These are phyloP conservation scores for Fusarium sp. DNA, from an alignment of 2,329 filamentous ascomycete genomes.

Conservation along the genomic window DNA sequence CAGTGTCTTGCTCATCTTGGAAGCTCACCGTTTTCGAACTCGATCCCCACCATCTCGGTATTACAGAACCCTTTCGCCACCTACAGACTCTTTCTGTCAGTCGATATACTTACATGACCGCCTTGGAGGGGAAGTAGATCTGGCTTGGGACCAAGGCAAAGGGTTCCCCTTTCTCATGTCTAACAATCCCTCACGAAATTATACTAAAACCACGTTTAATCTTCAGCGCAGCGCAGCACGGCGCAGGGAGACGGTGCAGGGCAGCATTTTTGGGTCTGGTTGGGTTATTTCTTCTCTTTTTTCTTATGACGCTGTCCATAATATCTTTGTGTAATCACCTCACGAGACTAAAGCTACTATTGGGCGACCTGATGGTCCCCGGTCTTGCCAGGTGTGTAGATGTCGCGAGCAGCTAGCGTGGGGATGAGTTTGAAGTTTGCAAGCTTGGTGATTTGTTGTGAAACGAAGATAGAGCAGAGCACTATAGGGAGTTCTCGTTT, in stretches of 20 bases:
- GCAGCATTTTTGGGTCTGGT: constrained; percentile 56
- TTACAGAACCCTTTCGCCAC: constrained; percentile 43
- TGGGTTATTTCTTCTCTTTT: constrained; percentile 52
- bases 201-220: constrained; percentile 54
- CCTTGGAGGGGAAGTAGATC: constrained; percentile 35
- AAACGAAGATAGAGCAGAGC: constrained; percentile 50
- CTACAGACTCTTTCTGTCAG: constrained; percentile 34
- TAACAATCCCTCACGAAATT: constrained; percentile 54
- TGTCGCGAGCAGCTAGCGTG: constrained; percentile 41
- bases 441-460: constrained; percentile 49
- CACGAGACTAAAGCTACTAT: constrained; percentile 38
- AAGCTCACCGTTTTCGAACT: constrained; percentile 28
- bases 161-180: constrained; percentile 49
- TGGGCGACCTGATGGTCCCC: constrained; percentile 20
- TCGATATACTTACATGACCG: constrained; percentile 37
- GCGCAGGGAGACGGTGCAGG: constrained; percentile 56
- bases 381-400: constrained; percentile 36
- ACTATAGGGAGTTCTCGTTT: constrained; percentile 52
- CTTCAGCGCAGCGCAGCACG: constrained; percentile 56
- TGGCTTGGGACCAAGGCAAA: constrained; percentile 43
- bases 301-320: constrained; percentile 50
- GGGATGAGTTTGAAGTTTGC: constrained; percentile 41
- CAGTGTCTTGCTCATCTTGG: constrained; percentile 12
- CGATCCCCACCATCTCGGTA: constrained; percentile 35
- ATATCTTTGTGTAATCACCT: constrained; percentile 47